These are phyloP conservation scores for Neurospora discreta DNA, from an alignment of 495 filamentous ascomycete genomes.

Conservation along the genomic window DNA sequence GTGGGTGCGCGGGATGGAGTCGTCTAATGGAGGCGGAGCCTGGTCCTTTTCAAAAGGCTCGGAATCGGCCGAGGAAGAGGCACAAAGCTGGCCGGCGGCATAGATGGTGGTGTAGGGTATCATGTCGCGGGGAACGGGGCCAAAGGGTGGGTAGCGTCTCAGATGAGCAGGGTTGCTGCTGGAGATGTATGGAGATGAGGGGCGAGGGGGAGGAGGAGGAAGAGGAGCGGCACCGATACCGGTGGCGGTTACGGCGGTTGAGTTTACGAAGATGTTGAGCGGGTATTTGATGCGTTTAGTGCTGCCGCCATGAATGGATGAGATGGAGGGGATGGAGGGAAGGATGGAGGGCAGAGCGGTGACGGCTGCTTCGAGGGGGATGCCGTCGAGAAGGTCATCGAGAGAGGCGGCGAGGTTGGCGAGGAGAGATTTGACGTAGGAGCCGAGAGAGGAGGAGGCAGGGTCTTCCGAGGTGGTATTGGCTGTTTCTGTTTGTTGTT, in stretches of 20 bases:
- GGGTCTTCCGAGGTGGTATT: neutral
- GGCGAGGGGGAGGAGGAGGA: constrained; percentile 23
- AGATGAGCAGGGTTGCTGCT: constrained; percentile 38
- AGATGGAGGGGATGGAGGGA: constrained; percentile 4
- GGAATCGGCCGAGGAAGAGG: constrained; percentile 6
- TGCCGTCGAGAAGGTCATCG: constrained; percentile 10
- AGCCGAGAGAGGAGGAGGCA: constrained; percentile 7
- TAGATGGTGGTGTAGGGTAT: constrained; percentile 62
- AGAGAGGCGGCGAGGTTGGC: constrained; percentile 19
- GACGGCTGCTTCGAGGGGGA: neutral
- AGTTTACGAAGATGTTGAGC: constrained; percentile 22
- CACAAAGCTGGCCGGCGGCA: constrained; percentile 59
- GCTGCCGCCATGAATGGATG: neutral
- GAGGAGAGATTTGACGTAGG: constrained; percentile 30
- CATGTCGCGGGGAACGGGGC: constrained; percentile 14
- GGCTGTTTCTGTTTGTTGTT: neutral
- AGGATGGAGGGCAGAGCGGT: neutral
- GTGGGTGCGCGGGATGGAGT: constrained; percentile 49
- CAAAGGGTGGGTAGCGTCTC: constrained; percentile 27
- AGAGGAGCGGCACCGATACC: constrained; percentile 68
- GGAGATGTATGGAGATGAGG: constrained; percentile 27
- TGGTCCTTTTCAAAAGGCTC: neutral
- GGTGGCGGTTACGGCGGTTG: constrained; percentile 58
- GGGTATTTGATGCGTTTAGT: neutral
- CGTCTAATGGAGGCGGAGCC: neutral